Evolutionary conservation across 192 early-diverging fungal species (phyloP), one percentile per base, ranked within the genome.

Genomic region (Paraglomus occultum): DNA sequence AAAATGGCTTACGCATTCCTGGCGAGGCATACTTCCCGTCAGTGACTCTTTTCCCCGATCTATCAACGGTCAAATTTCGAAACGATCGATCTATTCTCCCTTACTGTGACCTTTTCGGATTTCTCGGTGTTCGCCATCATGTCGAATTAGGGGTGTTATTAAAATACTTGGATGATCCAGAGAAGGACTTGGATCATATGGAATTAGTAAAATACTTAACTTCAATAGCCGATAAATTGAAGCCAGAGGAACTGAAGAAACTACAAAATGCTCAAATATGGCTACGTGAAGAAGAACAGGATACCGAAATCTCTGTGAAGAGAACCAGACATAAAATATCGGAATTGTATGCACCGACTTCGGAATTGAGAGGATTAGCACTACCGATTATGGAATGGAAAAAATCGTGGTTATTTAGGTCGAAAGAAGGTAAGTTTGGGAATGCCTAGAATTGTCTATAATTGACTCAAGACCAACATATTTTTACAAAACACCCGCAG

Each of bases 111-210:
- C 82, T 94, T 10, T 64, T 94, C 22, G 77, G 80, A 54, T 64
- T 73, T 0, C 73, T 96, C 40, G 93, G 94, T 6, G 91, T 95
- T n/a, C 79, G 93, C 12, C 92, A 31, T 79, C 88, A 92, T 70
- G 92, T 95, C 10, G 91, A 95, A 40, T 74, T 96, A 40, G 90
- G 92, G 67, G 54, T 95, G 58, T 83, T 96, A 12, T 94, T 96
- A 78, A 87, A 92, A 54, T 83, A 93, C 14, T 77, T 96, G 43
- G 75, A 82, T 51, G 83, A 82, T 51, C 83, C 85, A 15, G 83
- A 92, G 39, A 88, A 31, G 31, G 31, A 87, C 59, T 96, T 91
- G 92, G 90, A 93, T 59, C 90, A 95, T 70, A 80, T 90, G 20
- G 86, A 92, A 71, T 78, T 96, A 4, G 76, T 91, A 20, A 94